Evolutionary conservation across 306 rosid species (phyloP).

Genomic region (Notholithocarpus densiflorus): DNA sequence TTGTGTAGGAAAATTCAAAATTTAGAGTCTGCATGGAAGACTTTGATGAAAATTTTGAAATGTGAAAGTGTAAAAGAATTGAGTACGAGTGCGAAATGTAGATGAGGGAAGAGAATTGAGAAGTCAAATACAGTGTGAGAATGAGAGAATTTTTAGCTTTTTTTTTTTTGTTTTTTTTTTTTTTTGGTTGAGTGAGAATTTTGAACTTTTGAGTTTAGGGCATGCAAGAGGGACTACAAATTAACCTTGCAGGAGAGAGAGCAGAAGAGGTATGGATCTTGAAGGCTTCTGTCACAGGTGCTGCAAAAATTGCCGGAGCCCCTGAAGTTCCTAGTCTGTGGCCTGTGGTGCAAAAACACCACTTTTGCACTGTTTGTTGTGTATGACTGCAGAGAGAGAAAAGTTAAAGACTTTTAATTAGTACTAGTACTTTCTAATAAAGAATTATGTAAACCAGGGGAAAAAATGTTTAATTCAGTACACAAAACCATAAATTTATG

Average conservation of each 20-base stretch:
- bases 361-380: constrained; percentile 89
- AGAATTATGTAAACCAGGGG: neutral
- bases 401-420: neutral
- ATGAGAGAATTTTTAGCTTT: too few relatives aligned
- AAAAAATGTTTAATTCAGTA: neutral
- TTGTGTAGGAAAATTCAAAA: neutral
- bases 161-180: too few relatives aligned
- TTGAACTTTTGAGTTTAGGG: too few relatives aligned
- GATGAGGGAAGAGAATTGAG: neutral
- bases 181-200: neutral
- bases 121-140: too few relatives aligned
- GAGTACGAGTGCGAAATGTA: neutral
- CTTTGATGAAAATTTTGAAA: neutral
- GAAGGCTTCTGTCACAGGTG: constrained; percentile 86
- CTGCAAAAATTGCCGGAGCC: constrained; percentile 76
- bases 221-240: neutral
- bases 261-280: constrained; percentile 78
- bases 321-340: constrained; percentile 59
- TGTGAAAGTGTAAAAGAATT: neutral
- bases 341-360: constrained; percentile 79
- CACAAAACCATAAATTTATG: neutral
- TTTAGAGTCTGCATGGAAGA: neutral
- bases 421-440: too few relatives aligned
- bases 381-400: constrained; percentile 52
- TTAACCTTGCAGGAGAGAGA: constrained; percentile 90